Evolutionary conservation across 2,329 filamentous ascomycete genomes (phyloP), one percentile per base, ranked within the genome.

Genomic region (Botryotinia globosa): DNA sequence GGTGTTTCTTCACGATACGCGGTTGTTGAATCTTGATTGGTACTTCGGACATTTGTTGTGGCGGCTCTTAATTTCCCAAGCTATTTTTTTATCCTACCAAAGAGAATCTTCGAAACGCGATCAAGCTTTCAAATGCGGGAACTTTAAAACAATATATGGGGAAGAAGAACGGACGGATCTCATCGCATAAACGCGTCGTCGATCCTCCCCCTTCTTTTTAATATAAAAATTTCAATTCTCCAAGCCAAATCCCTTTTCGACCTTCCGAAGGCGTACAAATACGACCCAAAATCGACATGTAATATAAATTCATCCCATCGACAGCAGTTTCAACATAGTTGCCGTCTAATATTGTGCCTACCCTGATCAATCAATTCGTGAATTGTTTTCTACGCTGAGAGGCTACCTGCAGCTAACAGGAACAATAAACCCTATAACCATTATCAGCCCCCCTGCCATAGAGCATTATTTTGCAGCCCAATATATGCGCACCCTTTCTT

Each of bases 31-130:
- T 25, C 25, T 45, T 71, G 51, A 69, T 69, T 69, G 69, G 69
- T 29, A 14, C 37, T n/a, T 44, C 61, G 61, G 69, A 66, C 12
- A 71, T 56, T 66, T 58, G 44, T 66, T 65, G 61, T 66, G 69
- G 65, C 65, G 65, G 48, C 34, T 68, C n/a, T 56, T 51, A 44
- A 39, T 61, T 51, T 29, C 37, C n/a, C 54, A 54, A 71, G 69
- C 45, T 64, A 45, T 20, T 32, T 29, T 34, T 45, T 48, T 61
- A n/a, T 25, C 29, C 56, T 37, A 48, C 37, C 25, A 42, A 44
- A 63, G 29, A 70, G 9, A 48, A 66, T 65, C 59, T 56, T n/a
- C 59, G 58, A 64, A 32, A 69, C 39, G 54, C 16, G 67, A 62
- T 34, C 37, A 69, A 70, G 68, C 44, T 51, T 71, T 65, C 44